Conservation (phyloP, 352 stramenopile genomes). For the Pythium brachiatum region DNA sequence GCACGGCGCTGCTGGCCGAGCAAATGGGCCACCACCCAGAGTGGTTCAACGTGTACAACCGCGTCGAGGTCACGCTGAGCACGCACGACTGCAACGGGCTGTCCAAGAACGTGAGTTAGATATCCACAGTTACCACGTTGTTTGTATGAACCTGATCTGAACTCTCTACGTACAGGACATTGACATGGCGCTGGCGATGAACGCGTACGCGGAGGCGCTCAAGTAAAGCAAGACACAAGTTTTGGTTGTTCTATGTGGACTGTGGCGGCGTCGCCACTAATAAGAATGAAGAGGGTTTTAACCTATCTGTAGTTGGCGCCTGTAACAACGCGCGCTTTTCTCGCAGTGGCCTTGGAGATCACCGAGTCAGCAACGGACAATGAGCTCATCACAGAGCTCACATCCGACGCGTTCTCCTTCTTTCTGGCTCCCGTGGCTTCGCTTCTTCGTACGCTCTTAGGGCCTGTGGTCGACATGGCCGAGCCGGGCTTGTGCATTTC, state of each 20-base stretch:
- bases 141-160: background rate
- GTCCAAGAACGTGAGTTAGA: slow-evolving; percentile 83
- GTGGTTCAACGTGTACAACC: slow-evolving; percentile 99
- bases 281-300: background rate
- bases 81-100: slow-evolving; percentile 95
- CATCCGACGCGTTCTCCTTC: slow-evolving; percentile 47
- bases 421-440: slow-evolving; percentile 38
- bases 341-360: slow-evolving; percentile 67
- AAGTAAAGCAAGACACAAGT: slow-evolving; percentile 5
- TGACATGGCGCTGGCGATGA: slow-evolving; percentile 70
- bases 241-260: background rate
- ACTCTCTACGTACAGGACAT: slow-evolving; percentile 37
- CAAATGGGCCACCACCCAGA: slow-evolving; percentile 97
- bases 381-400: slow-evolving; percentile 59
- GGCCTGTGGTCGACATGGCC: slow-evolving; percentile 32
- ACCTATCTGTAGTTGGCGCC: slow-evolving; percentile 52
- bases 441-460: slow-evolving; percentile 63
- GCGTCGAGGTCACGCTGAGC: slow-evolving; percentile 94
- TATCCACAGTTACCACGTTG: no score
- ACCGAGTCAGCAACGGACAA: slow-evolving; percentile 67
- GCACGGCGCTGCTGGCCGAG: slow-evolving; percentile 70
- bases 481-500: slow-evolving; percentile 60
- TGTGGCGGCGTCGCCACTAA: background rate
- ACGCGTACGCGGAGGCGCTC: slow-evolving; percentile 50
- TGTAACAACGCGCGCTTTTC: slow-evolving; percentile 50